Evolutionary conservation across 2,329 filamentous ascomycete genomes (phyloP), one percentile per base, ranked within the genome.

Genomic region (Ilyonectria robusta): DNA sequence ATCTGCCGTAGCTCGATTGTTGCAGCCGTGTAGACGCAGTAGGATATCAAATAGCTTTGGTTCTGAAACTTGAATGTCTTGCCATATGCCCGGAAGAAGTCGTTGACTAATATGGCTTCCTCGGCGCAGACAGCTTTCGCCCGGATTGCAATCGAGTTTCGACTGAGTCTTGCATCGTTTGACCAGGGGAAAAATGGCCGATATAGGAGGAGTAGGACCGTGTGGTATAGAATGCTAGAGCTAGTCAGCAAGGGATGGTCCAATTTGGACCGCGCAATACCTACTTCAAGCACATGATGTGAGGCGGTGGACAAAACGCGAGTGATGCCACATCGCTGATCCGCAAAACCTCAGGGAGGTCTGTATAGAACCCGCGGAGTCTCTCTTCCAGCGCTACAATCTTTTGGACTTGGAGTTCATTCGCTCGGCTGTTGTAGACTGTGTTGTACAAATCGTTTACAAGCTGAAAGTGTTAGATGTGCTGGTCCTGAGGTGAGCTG

Each of bases 21-120:
- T 11, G 46, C 46, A n/a, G 46, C 19, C 6, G 46, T 48, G 23
- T 48, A 48, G 4, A 21, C 46, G 46, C 46, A 48, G 46, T 48
- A 48, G 1, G 46, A 48, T 11, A 48, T 48, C 4, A 48, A 15
- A 19, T 48, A 48, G 6, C 46, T 48, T 23, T 48, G 46, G 46
- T 48, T 48, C 46, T 48, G n/a, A 19, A 48, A 48, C 19, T 48
- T 48, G n/a, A 48, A 48, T 21, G 46, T 48, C 46, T 26, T 48
- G 7, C 46, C 46, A 15, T 48, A 48, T 48, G 46, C 46, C 19
- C 23, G 17, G 23, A 48, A 48, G 46, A 48, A 48, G 46, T 48
- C 23, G 44, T 47, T 47, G 21, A 19, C 44, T 9, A 47, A 17
- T 6, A 47, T 17, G 11, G 44, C 44, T 47, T 47, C 44, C 17